Conservation (phyloP, 345 rosid genomes). For the Lepidium aucheri region DNA sequence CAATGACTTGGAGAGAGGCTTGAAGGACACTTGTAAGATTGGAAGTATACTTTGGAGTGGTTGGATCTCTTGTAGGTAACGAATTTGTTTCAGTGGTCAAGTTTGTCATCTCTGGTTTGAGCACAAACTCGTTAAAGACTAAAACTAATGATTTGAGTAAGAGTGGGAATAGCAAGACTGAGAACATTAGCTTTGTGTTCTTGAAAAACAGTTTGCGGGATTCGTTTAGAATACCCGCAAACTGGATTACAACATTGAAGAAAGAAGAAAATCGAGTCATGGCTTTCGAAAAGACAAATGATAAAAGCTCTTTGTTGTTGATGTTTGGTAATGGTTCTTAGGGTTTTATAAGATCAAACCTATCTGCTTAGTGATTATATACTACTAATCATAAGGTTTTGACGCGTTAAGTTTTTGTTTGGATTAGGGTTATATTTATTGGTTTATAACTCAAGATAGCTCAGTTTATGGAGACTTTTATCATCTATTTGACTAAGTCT, state of each 20-base stretch:
- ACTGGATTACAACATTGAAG: constrained; percentile 7
- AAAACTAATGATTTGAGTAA: constrained; percentile 19
- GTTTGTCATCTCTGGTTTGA: constrained; percentile 22
- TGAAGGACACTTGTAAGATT: constrained; percentile 13
- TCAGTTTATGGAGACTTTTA: not conserved
- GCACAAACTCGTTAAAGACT: constrained; percentile 24
- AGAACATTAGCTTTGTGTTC: constrained; percentile 37
- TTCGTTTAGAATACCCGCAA: constrained; percentile 28
- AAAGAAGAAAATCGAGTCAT: not conserved
- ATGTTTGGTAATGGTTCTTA: not conserved
- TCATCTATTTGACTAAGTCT: not conserved
- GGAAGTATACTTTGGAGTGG: constrained; percentile 17
- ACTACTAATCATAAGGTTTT: not conserved
- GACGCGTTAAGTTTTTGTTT: no score
- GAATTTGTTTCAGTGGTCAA: constrained; percentile 1
- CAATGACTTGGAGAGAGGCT: constrained; percentile 17
- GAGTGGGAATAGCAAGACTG: constrained; percentile 25
- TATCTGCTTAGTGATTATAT: not conserved
- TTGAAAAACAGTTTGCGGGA: constrained; percentile 32
- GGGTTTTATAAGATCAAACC: not conserved
- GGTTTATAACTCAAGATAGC: not conserved
- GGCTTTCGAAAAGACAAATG: not conserved
- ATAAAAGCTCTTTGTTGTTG: not conserved
- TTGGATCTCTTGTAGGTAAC: constrained; percentile 24
- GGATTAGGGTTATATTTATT: no score